Conservation (phyloP, 2,329 filamentous ascomycete genomes). For the Aureobasidium melanogenum region DNA sequence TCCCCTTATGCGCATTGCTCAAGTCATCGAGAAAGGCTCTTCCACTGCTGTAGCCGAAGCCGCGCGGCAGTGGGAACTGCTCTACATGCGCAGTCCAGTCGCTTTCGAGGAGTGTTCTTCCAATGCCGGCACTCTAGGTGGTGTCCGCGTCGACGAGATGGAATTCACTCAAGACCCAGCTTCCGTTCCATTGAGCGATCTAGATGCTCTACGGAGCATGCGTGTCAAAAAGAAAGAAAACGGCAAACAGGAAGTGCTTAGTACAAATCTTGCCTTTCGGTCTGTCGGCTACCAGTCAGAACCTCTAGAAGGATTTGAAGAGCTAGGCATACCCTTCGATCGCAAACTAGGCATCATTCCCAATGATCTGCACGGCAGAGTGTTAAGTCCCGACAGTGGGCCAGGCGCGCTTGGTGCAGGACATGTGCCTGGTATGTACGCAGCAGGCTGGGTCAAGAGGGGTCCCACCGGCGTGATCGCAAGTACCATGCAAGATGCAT, state of each 20-base stretch:
- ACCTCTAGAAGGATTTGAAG: constrained; percentile 62
- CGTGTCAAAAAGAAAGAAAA: constrained; percentile 9
- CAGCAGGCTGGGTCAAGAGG: constrained; percentile 91
- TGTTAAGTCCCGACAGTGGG: constrained; percentile 40
- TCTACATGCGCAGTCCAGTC: constrained; percentile 74
- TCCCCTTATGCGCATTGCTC: constrained; percentile 66
- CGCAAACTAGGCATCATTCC: constrained; percentile 62
- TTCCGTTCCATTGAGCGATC: constrained; percentile 29
- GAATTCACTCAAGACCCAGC: constrained; percentile 28
- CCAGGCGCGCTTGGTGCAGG: constrained; percentile 35
- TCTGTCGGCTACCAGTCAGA: constrained; percentile 92
- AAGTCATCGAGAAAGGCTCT: constrained; percentile 72
- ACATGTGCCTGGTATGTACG: constrained; percentile 69
- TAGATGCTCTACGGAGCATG: constrained; percentile 10
- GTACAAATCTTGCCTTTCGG: constrained; percentile 69
- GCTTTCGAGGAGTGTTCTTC: constrained; percentile 50
- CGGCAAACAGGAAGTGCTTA: constrained; percentile 30
- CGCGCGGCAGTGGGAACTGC: constrained; percentile 68
- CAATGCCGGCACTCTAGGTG: constrained; percentile 45
- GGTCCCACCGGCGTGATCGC: constrained; percentile 94
- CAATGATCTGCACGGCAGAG: constrained; percentile 72
- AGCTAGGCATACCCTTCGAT: constrained; percentile 73
- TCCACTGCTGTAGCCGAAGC: constrained; percentile 39
- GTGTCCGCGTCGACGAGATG: constrained; percentile 57
- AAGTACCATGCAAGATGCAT: constrained; percentile 91